Percentiles rank a stretch among this genome's conserved stretches.
Conservation (phyloP, 2,329 filamentous ascomycete species). For the Pyrenophora graminea region DNA sequence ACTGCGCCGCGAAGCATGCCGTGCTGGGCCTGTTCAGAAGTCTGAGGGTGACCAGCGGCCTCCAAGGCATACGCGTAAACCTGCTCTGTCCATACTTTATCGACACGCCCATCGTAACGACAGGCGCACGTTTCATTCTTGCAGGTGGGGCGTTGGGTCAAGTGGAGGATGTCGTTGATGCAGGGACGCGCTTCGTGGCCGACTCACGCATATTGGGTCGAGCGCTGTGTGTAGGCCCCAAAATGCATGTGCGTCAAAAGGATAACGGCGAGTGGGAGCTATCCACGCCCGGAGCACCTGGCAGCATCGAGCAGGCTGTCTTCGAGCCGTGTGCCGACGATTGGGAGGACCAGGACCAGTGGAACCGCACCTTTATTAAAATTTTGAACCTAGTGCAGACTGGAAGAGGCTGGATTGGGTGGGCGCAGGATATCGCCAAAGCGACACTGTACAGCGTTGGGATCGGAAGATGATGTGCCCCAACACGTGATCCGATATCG, state of each 20-base stretch:
- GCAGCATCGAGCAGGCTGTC: conserved; percentile 51
- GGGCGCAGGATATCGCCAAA: conserved; percentile 48
- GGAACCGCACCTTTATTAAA: conserved; percentile 58
- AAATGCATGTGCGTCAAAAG: conserved; percentile 53
- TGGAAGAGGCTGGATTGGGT: conserved; percentile 60
- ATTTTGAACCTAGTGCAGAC: conserved; percentile 58
- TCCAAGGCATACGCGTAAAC: conserved; percentile 64
- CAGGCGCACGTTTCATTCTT: conserved; percentile 55
- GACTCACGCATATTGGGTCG: conserved; percentile 62
- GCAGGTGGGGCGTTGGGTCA: conserved; percentile 61
- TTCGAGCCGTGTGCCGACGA: conserved; percentile 68
- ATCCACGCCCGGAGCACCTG: conserved; percentile 29
- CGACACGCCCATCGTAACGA: conserved; percentile 63
- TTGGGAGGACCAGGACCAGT: conserved; percentile 61
- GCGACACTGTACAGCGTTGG: conserved; percentile 34
- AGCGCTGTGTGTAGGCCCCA: conserved; percentile 62
- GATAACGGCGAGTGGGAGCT: conserved; percentile 41
- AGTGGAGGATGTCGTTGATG: conserved; percentile 65
- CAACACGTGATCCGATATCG: neutral
- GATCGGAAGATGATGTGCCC: conserved; percentile 10
- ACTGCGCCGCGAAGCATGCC: conserved; percentile 67
- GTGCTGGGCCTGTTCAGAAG: conserved; percentile 67
- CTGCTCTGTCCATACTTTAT: conserved; percentile 70
- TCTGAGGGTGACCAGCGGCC: conserved; percentile 56
- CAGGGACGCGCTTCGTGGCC: conserved; percentile 64